These are phyloP conservation scores for Polyporus tsugae DNA, from an alignment of 1,284 basidiomycete genomes.

Conservation along the genomic window DNA sequence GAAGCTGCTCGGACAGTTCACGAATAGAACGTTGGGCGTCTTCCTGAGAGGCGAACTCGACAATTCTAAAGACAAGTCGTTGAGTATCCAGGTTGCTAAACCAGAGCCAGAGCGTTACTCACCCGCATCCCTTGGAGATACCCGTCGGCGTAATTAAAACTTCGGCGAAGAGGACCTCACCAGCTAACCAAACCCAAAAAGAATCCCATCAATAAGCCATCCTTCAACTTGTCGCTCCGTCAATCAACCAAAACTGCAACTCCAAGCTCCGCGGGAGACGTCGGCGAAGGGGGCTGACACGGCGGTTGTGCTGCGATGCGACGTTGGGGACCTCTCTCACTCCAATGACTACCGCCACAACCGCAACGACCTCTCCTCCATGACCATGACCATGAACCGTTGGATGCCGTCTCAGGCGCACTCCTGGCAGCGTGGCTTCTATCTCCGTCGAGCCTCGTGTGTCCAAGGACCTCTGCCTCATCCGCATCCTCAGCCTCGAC, in stretches of 20 bases:
- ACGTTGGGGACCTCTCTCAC: conserved; percentile 22
- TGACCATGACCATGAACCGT: conserved; percentile 24
- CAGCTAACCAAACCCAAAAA: conserved; percentile 86
- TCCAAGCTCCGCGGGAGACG: conserved; percentile 32
- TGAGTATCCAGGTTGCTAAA: conserved; percentile 11
- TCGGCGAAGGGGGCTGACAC: conserved; percentile 24
- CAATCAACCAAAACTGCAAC: conserved; percentile 56
- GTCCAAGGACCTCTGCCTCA: conserved; percentile 13
- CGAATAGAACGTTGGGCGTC: conserved; percentile 87
- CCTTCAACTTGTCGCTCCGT: conserved; percentile 77
- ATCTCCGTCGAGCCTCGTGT: conserved; percentile 5
- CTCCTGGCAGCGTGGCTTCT: conserved; percentile 15
- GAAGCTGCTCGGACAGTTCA: conserved; percentile 86
- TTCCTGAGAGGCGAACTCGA: conserved; percentile 88
- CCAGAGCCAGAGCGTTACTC: conserved; percentile 47
- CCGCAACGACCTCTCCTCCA: conserved; percentile 19
- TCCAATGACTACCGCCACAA: conserved; percentile 9
- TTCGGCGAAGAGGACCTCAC: conserved; percentile 98
- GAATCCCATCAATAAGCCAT: conserved; percentile 83
- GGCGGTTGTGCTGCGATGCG: conserved; percentile 1
- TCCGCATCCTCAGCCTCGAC: conserved; percentile 11
- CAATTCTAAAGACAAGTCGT: conserved; percentile 66
- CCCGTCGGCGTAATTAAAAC: conserved; percentile 96
- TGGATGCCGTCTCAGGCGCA: conserved; percentile 27
- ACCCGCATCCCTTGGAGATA: conserved; percentile 98